Conservation (phyloP, 129 eudicot genomes). For the Scalesia atractyloides region DNA sequence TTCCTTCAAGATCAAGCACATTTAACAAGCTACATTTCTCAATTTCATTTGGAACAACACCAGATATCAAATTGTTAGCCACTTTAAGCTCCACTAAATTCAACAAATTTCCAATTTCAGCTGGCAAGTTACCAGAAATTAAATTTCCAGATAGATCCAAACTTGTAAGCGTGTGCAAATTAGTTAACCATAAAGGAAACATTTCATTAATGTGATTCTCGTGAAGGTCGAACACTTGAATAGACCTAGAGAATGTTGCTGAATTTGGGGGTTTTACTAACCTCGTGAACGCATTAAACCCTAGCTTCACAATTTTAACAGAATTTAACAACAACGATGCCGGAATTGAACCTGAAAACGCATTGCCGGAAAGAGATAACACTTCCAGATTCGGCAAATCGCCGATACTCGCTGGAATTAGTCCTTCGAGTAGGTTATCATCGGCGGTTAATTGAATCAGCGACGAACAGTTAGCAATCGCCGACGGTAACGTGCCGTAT, state of each 20-base stretch:
- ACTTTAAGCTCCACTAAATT: constrained; percentile 54
- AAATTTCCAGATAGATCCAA: constrained; percentile 64
- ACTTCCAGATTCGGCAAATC: constrained; percentile 42
- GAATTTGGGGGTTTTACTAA: constrained; percentile 30
- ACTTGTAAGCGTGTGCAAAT: constrained; percentile 39
- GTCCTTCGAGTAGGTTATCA: constrained; percentile 51
- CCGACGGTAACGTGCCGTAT: constrained; percentile 74
- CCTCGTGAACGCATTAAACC: constrained; percentile 70
- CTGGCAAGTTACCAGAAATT: constrained; percentile 48
- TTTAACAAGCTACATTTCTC: constrained; percentile 48
- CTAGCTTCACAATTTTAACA: constrained; percentile 42
- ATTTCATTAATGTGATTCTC: constrained; percentile 54
- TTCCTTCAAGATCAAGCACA: constrained; percentile 60
- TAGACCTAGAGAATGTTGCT: constrained; percentile 29
- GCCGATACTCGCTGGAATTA: constrained; percentile 69
- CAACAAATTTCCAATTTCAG: constrained; percentile 44
- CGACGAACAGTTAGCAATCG: constrained; percentile 62
- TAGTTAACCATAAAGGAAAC: constrained; percentile 61
- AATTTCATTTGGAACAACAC: constrained; percentile 53
- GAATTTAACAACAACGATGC: constrained; percentile 36
- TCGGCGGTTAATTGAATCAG: constrained; percentile 66
- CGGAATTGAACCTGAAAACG: constrained; percentile 60
- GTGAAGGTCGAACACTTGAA: constrained; percentile 56
- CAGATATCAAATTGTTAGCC: constrained; percentile 57
- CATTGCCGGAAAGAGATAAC: constrained; percentile 47